Evolutionary conservation across 2,329 filamentous ascomycete species (phyloP), one percentile per base, ranked within the genome.

Genomic region (Venturia asperata): DNA sequence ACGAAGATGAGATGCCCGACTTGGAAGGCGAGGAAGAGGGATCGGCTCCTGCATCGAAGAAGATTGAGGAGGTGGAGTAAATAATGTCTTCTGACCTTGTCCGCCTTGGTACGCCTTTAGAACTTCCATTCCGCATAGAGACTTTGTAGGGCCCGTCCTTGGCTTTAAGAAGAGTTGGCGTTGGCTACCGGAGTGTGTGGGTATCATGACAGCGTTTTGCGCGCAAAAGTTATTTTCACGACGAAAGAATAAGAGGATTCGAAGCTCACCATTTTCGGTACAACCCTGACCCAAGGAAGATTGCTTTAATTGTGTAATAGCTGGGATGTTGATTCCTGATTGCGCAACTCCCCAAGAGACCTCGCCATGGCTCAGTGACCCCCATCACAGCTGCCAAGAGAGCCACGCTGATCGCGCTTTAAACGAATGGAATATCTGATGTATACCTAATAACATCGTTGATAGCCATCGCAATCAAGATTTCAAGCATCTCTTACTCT

Each of bases 1-100:
- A 91, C 4, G 91, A 80, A 65, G 78, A 80, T n/a, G 78, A 93
- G n/a, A 92, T 96, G 87, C 91, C 92, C 66, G 85, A 85, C 70
- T 85, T 95, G 62, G 88, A 90, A 76, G 87, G 82, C 37, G 85
- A 86, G 67, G 83, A 82, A 47, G 74, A 68, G 52, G 78, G 75
- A 34, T 37, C 60, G 73, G 68, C 71, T 67, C 68, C 71, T 47
- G 68, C 69, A 37, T 47, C 49, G 17, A 62, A 47, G 41, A 79
- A 80, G 77, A 80, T 81, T 67, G 77, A 81, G 72, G 79, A 81
- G 71, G 76, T 81, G 61, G 72, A 70, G 65, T 74, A 73, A 41
- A 67, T 30, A 17, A 15, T 58, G 30, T n/a, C 52, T 5, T 15
- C 17, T 19, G 15, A 58, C 37, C 52, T 37, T 37, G 52, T 37